phyloP scores from a whole-genome alignment of 176 grass and related monocot species.

The Phoenix roebelenii region DNA sequence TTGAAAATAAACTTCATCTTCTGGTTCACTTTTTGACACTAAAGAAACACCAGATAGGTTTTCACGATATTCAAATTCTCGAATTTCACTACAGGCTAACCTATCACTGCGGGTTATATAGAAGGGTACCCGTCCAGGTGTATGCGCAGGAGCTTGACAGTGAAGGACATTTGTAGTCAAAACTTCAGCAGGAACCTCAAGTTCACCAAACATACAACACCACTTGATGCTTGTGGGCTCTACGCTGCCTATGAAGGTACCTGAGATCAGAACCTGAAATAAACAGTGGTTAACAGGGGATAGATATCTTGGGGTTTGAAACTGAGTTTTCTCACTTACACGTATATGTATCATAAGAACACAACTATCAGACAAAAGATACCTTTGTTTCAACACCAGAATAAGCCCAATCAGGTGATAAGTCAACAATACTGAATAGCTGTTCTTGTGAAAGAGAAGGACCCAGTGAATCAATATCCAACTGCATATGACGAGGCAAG shows the following conservation, averaged over 20 bases:
- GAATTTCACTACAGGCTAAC: conserved; percentile 81
- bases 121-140: conserved; percentile 75
- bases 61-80: conserved; percentile 80
- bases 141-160: conserved; percentile 55
- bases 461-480: conserved; percentile 55
- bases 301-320: background rate
- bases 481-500: conserved; percentile 47
- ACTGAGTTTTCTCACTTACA: background rate
- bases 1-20: conserved; percentile 19
- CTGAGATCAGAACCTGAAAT: conserved; percentile 48
- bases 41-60: background rate
- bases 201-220: conserved; percentile 99
- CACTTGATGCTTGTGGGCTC: conserved; percentile 46
- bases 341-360: background rate
- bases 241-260: conserved; percentile 47
- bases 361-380: conserved; percentile 1
- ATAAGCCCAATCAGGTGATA: conserved; percentile 77
- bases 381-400: conserved; percentile 52
- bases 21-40: conserved; percentile 21
- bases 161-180: conserved; percentile 38
- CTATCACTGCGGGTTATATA: conserved; percentile 85
- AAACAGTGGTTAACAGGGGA: conserved; percentile 3
- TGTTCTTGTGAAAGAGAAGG: conserved; percentile 72
- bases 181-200: conserved; percentile 69
- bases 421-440: conserved; percentile 76